phyloP scores from a whole-genome alignment of 2,329 filamentous ascomycete species.

The Botrytis hyacinthi region DNA sequence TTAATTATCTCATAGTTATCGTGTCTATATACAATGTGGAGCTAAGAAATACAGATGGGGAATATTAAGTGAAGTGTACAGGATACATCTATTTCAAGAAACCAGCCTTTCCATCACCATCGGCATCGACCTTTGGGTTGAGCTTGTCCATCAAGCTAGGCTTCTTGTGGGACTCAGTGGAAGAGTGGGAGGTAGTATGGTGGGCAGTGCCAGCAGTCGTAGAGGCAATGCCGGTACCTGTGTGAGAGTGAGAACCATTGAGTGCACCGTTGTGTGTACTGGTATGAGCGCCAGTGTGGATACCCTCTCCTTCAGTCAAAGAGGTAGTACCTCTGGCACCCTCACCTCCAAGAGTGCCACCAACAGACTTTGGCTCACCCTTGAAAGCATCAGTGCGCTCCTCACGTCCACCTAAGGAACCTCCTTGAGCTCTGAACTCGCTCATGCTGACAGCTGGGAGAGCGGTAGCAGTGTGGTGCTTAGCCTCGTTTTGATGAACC shows the following conservation, averaged over 20 bases:
- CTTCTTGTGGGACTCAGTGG: slow-evolving; percentile 39
- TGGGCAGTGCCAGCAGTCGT: neutral
- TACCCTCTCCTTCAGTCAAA: slow-evolving; percentile 32
- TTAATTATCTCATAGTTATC: slow-evolving; percentile 9
- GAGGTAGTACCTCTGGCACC: slow-evolving; percentile 34
- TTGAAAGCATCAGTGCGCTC: slow-evolving; percentile 59
- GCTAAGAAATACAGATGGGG: neutral
- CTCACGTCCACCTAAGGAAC: slow-evolving; percentile 52
- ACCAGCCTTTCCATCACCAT: slow-evolving; percentile 55
- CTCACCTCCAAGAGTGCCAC: slow-evolving; percentile 34
- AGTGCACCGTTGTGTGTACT: neutral
- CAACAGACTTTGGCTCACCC: slow-evolving; percentile 56
- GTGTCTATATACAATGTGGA: neutral
- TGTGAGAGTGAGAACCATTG: slow-evolving; percentile 1
- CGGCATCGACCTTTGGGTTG: slow-evolving; percentile 53
- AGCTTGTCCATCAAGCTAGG: slow-evolving; percentile 51
- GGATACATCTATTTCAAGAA: slow-evolving; percentile 41
- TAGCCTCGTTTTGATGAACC: slow-evolving; percentile 63
- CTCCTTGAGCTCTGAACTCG: slow-evolving; percentile 59
- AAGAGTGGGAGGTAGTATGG: slow-evolving; percentile 18
- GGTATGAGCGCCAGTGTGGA: slow-evolving; percentile 15
- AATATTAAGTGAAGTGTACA: neutral
- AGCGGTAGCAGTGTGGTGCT: slow-evolving; percentile 63
- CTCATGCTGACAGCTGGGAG: slow-evolving; percentile 63
- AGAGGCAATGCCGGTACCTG: slow-evolving; percentile 8